These are phyloP conservation scores for Fusarium fracticaudum DNA, from an alignment of 2,329 filamentous ascomycete species.

Conservation along the genomic window DNA sequence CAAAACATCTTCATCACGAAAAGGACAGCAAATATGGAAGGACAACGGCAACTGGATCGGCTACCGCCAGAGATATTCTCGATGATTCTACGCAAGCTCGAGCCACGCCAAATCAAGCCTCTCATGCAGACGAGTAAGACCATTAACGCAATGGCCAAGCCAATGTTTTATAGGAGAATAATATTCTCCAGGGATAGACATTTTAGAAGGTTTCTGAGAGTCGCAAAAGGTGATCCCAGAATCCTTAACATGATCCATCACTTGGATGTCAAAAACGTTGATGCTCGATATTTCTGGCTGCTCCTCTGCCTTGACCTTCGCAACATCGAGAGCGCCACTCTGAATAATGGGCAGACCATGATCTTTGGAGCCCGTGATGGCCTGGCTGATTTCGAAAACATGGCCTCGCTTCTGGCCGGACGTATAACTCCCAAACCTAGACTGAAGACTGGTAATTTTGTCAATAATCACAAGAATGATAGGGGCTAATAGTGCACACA, in stretches of 20 bases:
- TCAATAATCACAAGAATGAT: background rate
- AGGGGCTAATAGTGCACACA: background rate
- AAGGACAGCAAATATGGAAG: background rate
- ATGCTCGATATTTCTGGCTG: background rate
- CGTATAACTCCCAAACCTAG: background rate
- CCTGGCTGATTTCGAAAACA: background rate
- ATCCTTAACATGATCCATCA: background rate
- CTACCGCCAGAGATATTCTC: background rate
- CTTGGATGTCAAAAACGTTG: background rate
- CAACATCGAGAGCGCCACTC: background rate
- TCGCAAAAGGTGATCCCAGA: background rate
- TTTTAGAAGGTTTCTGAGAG: background rate
- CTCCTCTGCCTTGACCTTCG: background rate
- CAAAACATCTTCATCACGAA: background rate
- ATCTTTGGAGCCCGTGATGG: background rate
- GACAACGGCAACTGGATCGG: background rate
- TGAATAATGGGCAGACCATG: background rate
- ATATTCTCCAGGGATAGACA: background rate
- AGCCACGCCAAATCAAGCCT: background rate
- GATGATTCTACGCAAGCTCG: background rate
- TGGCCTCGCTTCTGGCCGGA: background rate
- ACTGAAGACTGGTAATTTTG: background rate
- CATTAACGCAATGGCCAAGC: background rate
- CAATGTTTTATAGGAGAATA: background rate
- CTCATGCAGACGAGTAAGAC: background rate